These are phyloP conservation scores for Cephaloascus albidus DNA, from an alignment of 805 yeast genomes.

Conservation along the genomic window DNA sequence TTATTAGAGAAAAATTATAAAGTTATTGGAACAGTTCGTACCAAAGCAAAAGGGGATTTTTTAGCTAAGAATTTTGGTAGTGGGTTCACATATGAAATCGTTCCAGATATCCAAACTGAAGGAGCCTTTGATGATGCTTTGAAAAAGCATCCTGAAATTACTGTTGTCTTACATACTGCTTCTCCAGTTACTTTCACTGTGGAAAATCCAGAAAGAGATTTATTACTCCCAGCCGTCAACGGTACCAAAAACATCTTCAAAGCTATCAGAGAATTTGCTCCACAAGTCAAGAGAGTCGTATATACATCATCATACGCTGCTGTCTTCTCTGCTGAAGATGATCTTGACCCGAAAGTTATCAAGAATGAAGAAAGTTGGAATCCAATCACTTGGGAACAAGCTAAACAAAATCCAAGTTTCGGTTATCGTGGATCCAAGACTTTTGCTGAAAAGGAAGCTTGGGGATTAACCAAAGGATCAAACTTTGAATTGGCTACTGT, in stretches of 20 bases:
- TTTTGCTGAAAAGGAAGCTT: slow-evolving; percentile 17
- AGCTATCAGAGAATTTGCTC: slow-evolving; percentile 33
- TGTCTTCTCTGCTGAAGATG: slow-evolving; percentile 15
- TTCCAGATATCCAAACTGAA: slow-evolving; percentile 33
- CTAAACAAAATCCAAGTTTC: neutral
- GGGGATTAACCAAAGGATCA: slow-evolving; percentile 16
- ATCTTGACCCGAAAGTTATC: neutral
- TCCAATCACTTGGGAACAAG: slow-evolving; percentile 8
- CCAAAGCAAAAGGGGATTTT: slow-evolving; percentile 31
- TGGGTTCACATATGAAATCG: slow-evolving; percentile 34
- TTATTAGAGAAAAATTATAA: slow-evolving; percentile 27
- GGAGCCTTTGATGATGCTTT: slow-evolving; percentile 38
- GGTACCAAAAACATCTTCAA: slow-evolving; percentile 45
- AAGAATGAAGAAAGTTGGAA: slow-evolving; percentile 8
- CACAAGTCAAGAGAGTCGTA: slow-evolving; percentile 32
- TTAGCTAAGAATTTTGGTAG: too few relatives aligned
- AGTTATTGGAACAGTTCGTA: slow-evolving; percentile 41
- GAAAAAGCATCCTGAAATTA: slow-evolving; percentile 39
- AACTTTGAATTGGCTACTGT: slow-evolving; percentile 9
- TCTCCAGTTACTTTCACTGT: slow-evolving; percentile 43
- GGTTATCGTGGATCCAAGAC: slow-evolving; percentile 15
- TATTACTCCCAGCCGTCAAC: slow-evolving; percentile 44
- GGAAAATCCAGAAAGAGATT: slow-evolving; percentile 36
- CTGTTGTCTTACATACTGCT: too few relatives aligned
- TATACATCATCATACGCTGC: slow-evolving; percentile 49